Evolutionary conservation across 2,329 filamentous ascomycete species (phyloP), one percentile per base, ranked within the genome.

Genomic region (Xylariaceae sp.): DNA sequence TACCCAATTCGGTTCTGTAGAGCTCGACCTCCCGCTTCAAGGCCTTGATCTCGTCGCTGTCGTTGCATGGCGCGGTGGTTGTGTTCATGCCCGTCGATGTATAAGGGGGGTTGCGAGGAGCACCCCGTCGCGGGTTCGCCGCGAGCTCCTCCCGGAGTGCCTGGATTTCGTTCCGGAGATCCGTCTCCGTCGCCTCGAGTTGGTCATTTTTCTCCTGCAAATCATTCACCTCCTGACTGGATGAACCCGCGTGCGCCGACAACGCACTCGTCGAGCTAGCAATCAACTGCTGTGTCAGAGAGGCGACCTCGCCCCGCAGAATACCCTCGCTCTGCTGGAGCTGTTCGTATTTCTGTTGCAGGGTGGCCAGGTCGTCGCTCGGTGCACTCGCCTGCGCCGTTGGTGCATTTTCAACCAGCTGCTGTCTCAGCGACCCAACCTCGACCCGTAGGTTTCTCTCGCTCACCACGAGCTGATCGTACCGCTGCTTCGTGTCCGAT

Each of bases 391-490:
- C 23, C 23, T 30, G 23, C 23, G 23, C 23, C 17, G 42, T 23
- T 35, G 23, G 5, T 30, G 23, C 23, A 30, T 30, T 30, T 4
- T 4, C 23, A 30, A 5, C 23, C 4, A 61, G 5, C 44, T 45
- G 39, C 23, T 42, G 23, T 15, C 55, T 52, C 10, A 58, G 58
- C 1, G 8, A 23, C 7, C 2, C 1, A 1, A 58, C 47, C 47
- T 61, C 61, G 7, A 4, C 2, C 10, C 50, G 58, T 3, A 63
- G 47, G 39, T 58, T 61, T 53, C 6, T 49, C 53, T 57, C 61
- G 55, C 49, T 63, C 15, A 51, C 37, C 48, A 11, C 48, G 2
- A 57, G 18, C 45, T 34, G 15, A 4, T 53, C 34, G 37, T 55
- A 45, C 4, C 55, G 61, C 4, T 1, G n/a, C 11, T 51, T 23